Base-by-base conservation (phyloP, 352 stramenopile genomes). In the Pythium aristosporum region DNA sequence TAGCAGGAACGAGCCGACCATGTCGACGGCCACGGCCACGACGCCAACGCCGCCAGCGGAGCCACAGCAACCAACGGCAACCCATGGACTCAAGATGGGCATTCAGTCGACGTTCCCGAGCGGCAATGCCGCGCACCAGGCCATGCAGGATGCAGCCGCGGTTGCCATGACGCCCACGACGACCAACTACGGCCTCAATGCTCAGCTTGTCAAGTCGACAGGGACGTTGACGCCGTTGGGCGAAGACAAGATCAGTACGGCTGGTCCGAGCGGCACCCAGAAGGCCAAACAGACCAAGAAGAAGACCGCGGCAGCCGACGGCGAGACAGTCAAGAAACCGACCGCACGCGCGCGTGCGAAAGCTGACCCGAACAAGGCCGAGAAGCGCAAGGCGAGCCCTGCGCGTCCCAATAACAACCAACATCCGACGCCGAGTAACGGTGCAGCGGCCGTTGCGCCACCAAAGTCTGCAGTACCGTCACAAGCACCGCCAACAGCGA, bases 331-430 rank as follows among this genome's bases (percentile, higher is more conserved):
- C 23, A 75, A 76, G 48, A 80, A 80, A 46, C 58, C 71, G 44
- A 80, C 63, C 44, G 70, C 73, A 4, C 69, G 62, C 34, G 50
- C 63, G 43, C 73, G 73, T 18, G 58, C 67, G 12, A 73, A 68
- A 49, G 46, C 21, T 13, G 62, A 61, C 23, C 46, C 62, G 48
- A 54, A 48, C 41, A 75, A 63, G 34, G 61, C 47, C 21, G 61
- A 71, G 57, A 75, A 66, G 50, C 56, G 65, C 36, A 71, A 75
- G 56, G 53, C 58, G 0, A 66, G 57, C 37, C 53, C 62, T 30
- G 55, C 56, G 21, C 61, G 67, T 34, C 54, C 18, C 12, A 65
- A 36, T 36, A 54, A 51, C 15, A 61, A 43, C 44, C 44, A 11
- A 3, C 12, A 6, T 16, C 9, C 51, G 15, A 56, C 32, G 18